Evolutionary conservation across 352 stramenopile genomes (phyloP).

Genomic region (Phytophthora colocasiae): DNA sequence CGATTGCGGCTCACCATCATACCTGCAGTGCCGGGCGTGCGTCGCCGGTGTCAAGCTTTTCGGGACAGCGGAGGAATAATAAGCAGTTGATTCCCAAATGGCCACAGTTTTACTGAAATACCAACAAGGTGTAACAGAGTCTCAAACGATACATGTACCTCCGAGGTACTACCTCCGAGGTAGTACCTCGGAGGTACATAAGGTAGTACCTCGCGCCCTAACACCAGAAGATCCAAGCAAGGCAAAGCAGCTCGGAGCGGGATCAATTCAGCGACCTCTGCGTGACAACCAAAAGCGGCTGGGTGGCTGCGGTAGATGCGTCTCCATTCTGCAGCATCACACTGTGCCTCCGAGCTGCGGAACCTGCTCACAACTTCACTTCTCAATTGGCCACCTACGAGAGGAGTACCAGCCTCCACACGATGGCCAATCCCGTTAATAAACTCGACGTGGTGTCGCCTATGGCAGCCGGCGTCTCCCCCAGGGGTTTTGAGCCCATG

Average conservation of each 20-base stretch:
- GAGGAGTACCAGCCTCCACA: conserved; percentile 1
- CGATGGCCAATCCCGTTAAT: conserved; percentile 21
- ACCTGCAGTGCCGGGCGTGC: conserved; percentile 29
- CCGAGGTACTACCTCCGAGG: too few species aligned
- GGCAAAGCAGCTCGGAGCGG: conserved; percentile 37
- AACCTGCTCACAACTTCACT: conserved; percentile 23
- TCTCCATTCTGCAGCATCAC: conserved; percentile 8
- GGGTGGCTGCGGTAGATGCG: conserved; percentile 23
- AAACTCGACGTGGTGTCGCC: conserved; percentile 33
- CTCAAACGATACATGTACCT: neutral
- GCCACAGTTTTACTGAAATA: too few species aligned
- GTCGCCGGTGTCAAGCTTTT: conserved; percentile 27
- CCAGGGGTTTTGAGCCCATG: conserved; percentile 35
- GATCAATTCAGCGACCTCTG: conserved; percentile 22
- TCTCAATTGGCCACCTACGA: conserved; percentile 17
- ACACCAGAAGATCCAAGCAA: conserved; percentile 34
- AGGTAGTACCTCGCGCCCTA: conserved; percentile 1
- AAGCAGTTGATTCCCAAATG: conserved; percentile 6
- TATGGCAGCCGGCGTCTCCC: conserved; percentile 22
- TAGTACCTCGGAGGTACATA: too few species aligned
- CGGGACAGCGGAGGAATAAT: neutral
- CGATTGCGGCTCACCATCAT: conserved; percentile 40
- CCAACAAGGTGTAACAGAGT: too few species aligned
- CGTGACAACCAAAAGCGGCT: conserved; percentile 19
- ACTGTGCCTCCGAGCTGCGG: neutral